A percentile compares a stretch with the other conserved stretches of the same genome.
Evolutionary conservation across 2,329 filamentous ascomycete species (phyloP).

Genomic region (Aureobasidium sp.): DNA sequence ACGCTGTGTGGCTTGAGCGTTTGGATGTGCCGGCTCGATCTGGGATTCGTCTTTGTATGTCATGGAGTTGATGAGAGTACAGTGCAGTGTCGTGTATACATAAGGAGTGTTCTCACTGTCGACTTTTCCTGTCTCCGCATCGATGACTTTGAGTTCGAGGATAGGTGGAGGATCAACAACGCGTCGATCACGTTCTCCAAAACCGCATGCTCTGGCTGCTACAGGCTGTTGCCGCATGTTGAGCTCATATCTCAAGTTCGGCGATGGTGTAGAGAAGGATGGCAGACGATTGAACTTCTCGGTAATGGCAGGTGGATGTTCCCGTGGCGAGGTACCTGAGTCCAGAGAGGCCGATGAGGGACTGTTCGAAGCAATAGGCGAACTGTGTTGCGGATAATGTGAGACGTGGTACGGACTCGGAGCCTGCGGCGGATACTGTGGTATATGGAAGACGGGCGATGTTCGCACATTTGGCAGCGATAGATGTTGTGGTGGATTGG

Average conservation of each 20-base stretch:
- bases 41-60: constrained; percentile 63
- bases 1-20: constrained; percentile 60
- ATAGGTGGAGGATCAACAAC: constrained; percentile 82
- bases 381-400: constrained; percentile 12
- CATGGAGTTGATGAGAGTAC: constrained; percentile 65
- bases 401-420: background rate
- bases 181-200: constrained; percentile 72
- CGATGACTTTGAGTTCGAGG: constrained; percentile 60
- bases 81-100: constrained; percentile 57
- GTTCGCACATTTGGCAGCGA: constrained; percentile 14
- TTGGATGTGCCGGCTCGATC: constrained; percentile 37
- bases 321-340: constrained; percentile 24
- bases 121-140: constrained; percentile 43
- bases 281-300: constrained; percentile 27
- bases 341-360: constrained; percentile 18
- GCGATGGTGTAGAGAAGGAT: constrained; percentile 16
- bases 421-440: constrained; percentile 11
- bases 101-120: constrained; percentile 54
- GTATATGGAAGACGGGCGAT: constrained; percentile 8
- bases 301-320: constrained; percentile 18
- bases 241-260: constrained; percentile 41
- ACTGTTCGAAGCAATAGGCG: constrained; percentile 22
- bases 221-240: constrained; percentile 69
- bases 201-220: constrained; percentile 73
- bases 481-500: constrained; percentile 17